phyloP scores from a whole-genome alignment of 148 eudicot genomes.

The Vaccinium darrowii region DNA sequence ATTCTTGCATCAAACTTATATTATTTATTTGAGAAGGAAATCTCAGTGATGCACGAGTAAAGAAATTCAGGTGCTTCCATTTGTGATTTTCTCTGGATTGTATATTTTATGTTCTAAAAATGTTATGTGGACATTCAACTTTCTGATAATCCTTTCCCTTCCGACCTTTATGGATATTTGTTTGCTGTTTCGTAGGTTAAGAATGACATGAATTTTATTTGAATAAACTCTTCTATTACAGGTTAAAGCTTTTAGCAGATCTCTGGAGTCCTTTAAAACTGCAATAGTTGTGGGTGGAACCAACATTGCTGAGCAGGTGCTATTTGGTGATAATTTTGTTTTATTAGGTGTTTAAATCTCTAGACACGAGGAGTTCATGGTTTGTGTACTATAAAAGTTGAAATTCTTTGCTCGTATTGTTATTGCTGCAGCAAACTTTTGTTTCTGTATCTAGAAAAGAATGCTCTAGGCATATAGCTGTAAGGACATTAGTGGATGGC shows the following conservation, averaged over 20 bases:
- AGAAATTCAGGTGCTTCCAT: background rate
- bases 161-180: background rate
- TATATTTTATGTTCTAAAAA: background rate
- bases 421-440: background rate
- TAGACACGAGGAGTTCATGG: background rate
- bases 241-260: constrained; percentile 55
- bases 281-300: constrained; percentile 63
- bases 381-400: background rate
- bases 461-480: background rate
- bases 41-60: background rate
- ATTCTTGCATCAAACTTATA: background rate
- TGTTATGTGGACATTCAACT: constrained; percentile 6
- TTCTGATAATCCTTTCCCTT: background rate
- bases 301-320: constrained; percentile 57
- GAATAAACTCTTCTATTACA: constrained; percentile 13
- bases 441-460: background rate
- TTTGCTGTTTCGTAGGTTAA: background rate
- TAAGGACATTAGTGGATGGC: background rate
- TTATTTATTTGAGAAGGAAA: background rate
- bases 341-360: constrained; percentile 2
- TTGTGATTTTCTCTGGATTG: background rate
- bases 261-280: constrained; percentile 49
- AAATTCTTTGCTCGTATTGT: background rate
- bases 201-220: background rate
- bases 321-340: background rate